Evolutionary conservation across 768 basidiomycete species (phyloP).

Genomic region (Hygrocybe coccinea): DNA sequence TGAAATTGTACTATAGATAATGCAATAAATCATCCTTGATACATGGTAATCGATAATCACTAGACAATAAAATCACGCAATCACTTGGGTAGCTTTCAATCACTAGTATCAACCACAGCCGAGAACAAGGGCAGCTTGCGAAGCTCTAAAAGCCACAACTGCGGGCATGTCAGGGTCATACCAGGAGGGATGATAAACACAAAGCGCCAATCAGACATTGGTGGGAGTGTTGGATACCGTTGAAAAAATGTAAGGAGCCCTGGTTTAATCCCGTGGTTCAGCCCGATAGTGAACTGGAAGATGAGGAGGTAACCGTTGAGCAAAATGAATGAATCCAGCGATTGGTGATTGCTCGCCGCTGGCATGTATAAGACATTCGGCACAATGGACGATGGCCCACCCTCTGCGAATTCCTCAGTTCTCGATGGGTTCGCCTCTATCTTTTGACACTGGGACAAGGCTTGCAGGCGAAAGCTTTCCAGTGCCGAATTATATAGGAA

Average conservation of each 20-base stretch:
- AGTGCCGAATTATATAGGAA: background rate
- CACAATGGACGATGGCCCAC: background rate
- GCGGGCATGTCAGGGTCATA: conserved; percentile 6
- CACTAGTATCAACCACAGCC: too few relatives aligned
- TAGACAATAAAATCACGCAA: too few relatives aligned
- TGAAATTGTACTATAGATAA: too few relatives aligned
- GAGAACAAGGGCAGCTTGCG: too few relatives aligned
- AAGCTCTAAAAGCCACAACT: background rate
- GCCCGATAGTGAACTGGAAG: conserved; percentile 12
- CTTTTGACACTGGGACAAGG: background rate
- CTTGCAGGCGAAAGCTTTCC: conserved; percentile 6
- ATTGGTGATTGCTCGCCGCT: conserved; percentile 7
- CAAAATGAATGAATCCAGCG: conserved; percentile 14
- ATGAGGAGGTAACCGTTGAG: conserved; percentile 11
- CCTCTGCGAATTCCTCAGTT: background rate
- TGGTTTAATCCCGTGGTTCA: conserved; percentile 8
- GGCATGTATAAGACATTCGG: conserved; percentile 14
- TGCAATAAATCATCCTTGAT: too few relatives aligned
- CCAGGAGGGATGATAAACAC: conserved; percentile 9
- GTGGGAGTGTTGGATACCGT: background rate
- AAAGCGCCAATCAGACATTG: conserved; percentile 7
- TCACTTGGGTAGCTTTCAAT: too few relatives aligned
- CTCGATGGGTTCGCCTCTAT: background rate
- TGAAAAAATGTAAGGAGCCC: conserved; percentile 3
- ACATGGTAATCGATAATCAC: too few relatives aligned